Evolutionary conservation across 805 yeast species (phyloP).

Genomic region (Wickerhamiella nectarea): DNA sequence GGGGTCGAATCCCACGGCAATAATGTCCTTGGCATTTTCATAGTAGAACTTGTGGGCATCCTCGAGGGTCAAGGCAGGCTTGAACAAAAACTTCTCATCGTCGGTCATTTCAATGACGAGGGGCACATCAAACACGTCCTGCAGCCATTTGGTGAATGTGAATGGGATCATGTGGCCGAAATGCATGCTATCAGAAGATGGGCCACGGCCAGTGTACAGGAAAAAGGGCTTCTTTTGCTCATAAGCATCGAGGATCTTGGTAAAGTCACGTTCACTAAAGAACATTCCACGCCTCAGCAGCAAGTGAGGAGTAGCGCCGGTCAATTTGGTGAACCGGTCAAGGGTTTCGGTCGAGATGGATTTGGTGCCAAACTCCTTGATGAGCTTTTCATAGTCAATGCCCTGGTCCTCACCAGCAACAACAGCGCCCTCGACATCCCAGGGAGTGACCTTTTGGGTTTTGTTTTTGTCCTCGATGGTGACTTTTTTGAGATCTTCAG

Average conservation of each 20-base stretch:
- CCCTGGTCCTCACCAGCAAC: constrained; percentile 86
- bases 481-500: constrained; percentile 10
- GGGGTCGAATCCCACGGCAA: constrained; percentile 87
- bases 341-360: constrained; percentile 57
- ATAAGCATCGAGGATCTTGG: constrained; percentile 66
- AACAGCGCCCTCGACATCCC: constrained; percentile 99
- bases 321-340: constrained; percentile 58
- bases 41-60: constrained; percentile 70
- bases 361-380: constrained; percentile 76
- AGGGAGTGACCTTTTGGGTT: constrained; percentile 65
- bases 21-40: constrained; percentile 84
- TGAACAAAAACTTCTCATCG: constrained; percentile 92
- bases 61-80: constrained; percentile 73
- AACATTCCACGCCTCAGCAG: constrained; percentile 82
- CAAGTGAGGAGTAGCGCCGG: constrained; percentile 87
- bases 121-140: constrained; percentile 94
- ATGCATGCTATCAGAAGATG: constrained; percentile 87
- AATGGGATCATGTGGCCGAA: constrained; percentile 96
- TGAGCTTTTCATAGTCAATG: constrained; percentile 82
- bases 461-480: constrained; percentile 8
- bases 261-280: constrained; percentile 63
- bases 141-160: constrained; percentile 92
- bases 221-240: constrained; percentile 94
- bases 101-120: constrained; percentile 87
- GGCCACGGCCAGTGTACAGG: constrained; percentile 94